A percentile compares a stretch with the other conserved stretches of the same genome.
Evolutionary conservation across 2,329 filamentous ascomycete species (phyloP).

Genomic region (Colletotrichum lindemuthianum): DNA sequence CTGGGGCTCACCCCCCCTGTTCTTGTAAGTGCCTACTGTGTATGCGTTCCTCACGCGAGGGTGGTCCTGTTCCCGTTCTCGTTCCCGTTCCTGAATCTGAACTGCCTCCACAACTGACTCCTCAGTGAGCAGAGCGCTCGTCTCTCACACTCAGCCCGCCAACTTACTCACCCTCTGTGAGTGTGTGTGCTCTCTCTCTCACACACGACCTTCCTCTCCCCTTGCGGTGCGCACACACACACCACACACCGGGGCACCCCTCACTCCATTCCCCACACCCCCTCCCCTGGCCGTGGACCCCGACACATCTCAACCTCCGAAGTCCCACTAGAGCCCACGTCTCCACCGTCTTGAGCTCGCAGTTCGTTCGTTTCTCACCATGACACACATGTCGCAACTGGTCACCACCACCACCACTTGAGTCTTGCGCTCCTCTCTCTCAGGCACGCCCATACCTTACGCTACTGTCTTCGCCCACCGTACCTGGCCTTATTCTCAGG

Average conservation of each 20-base stretch:
- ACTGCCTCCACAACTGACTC: too few species aligned
- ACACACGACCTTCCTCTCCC: too few species aligned
- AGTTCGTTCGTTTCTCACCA: slow-evolving; percentile 29
- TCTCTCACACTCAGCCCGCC: neutral
- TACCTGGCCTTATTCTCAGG: neutral
- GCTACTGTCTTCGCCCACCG: neutral
- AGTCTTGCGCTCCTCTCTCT: slow-evolving; percentile 14
- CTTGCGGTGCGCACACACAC: too few species aligned
- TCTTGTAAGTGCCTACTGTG: neutral
- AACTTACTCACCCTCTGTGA: neutral
- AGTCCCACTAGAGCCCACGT: slow-evolving; percentile 9
- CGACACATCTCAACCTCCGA: slow-evolving; percentile 31
- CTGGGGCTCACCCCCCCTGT: slow-evolving; percentile 4
- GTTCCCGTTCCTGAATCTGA: slow-evolving; percentile 7
- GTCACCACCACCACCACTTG: neutral
- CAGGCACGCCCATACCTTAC: neutral
- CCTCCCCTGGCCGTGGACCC: slow-evolving; percentile 15
- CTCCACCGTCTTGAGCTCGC: slow-evolving; percentile 23
- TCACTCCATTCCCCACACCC: neutral
- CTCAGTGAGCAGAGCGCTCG: neutral
- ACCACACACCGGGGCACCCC: too few species aligned
- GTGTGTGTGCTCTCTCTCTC: too few species aligned
- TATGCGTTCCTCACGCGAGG: neutral
- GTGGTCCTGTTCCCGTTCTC: neutral
- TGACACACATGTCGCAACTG: slow-evolving; percentile 3